Evolutionary conservation across 2,329 filamentous ascomycete genomes (phyloP).

Genomic region (Lecanicillium sp.): DNA sequence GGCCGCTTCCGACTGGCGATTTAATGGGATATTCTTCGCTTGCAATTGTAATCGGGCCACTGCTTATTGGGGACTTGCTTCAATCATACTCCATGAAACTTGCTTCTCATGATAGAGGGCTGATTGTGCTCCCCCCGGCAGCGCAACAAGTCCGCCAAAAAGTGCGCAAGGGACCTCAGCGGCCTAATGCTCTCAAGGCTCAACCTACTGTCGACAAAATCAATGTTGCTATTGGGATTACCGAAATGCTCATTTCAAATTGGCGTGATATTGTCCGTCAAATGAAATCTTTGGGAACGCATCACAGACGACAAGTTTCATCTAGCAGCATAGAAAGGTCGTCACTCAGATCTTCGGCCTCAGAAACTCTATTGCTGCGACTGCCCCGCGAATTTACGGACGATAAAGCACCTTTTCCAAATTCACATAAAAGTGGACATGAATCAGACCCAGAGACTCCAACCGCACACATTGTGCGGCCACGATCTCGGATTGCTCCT

Average conservation of each 20-base stretch:
- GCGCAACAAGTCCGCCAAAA: slow-evolving; percentile 3
- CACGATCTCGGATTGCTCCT: slow-evolving; percentile 13
- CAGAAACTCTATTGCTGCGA: slow-evolving; percentile 30
- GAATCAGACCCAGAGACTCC: slow-evolving; percentile 18
- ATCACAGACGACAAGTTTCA: slow-evolving; percentile 15
- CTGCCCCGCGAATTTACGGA: slow-evolving; percentile 21
- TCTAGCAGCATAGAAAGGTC: slow-evolving; percentile 9
- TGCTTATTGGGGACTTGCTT: slow-evolving; percentile 51
- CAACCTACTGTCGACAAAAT: slow-evolving; percentile 42
- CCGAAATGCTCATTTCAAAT: slow-evolving; percentile 57
- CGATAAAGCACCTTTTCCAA: neutral
- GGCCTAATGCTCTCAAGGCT: slow-evolving; percentile 1
- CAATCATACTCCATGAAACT: slow-evolving; percentile 40
- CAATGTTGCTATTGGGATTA: slow-evolving; percentile 47
- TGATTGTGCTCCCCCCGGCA: slow-evolving; percentile 14
- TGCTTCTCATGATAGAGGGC: slow-evolving; percentile 30
- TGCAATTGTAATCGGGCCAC: slow-evolving; percentile 56
- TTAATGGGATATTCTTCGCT: slow-evolving; percentile 57
- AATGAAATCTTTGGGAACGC: slow-evolving; percentile 38
- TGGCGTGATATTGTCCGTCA: slow-evolving; percentile 58
- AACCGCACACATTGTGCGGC: slow-evolving; percentile 16
- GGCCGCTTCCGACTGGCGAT: slow-evolving; percentile 45
- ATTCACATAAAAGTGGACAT: neutral
- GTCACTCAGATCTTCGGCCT: slow-evolving; percentile 29
- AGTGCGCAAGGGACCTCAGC: slow-evolving; percentile 1